Evolutionary conservation across 345 rosid genomes (phyloP).

Genomic region (Gossypium bickii): DNA sequence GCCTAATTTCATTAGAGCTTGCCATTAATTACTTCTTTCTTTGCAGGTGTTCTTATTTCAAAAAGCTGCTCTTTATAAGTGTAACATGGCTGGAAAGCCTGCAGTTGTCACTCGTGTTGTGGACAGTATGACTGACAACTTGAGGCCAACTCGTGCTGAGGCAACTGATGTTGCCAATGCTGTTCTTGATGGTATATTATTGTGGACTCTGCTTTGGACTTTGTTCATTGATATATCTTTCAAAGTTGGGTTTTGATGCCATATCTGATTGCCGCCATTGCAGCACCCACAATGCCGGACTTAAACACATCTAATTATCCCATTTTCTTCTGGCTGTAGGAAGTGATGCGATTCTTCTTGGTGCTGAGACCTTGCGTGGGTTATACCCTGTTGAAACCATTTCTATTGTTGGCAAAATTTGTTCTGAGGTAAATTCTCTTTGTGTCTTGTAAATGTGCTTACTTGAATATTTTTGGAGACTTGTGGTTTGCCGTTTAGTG

Average conservation of each 20-base stretch:
- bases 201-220: background rate
- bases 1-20: constrained; percentile 9
- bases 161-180: constrained; percentile 99
- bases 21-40: constrained; percentile 18
- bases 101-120: constrained; percentile 96
- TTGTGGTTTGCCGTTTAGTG: no score
- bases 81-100: constrained; percentile 98
- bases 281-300: background rate
- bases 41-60: constrained; percentile 90
- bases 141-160: constrained; percentile 97
- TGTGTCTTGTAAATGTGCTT: background rate
- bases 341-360: constrained; percentile 97
- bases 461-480: background rate
- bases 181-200: constrained; percentile 72
- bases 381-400: constrained; percentile 89
- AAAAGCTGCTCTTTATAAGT: constrained; percentile 92
- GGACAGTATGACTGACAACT: constrained; percentile 95
- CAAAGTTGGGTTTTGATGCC: background rate
- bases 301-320: background rate
- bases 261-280: background rate
- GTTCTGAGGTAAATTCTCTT: constrained; percentile 63
- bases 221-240: background rate
- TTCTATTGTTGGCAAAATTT: constrained; percentile 83
- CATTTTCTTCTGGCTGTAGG: constrained; percentile 38
- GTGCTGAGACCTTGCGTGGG: constrained; percentile 97